These are phyloP conservation scores for Colletotrichum sp. DNA, from an alignment of 2,329 filamentous ascomycete species.

Conservation along the genomic window DNA sequence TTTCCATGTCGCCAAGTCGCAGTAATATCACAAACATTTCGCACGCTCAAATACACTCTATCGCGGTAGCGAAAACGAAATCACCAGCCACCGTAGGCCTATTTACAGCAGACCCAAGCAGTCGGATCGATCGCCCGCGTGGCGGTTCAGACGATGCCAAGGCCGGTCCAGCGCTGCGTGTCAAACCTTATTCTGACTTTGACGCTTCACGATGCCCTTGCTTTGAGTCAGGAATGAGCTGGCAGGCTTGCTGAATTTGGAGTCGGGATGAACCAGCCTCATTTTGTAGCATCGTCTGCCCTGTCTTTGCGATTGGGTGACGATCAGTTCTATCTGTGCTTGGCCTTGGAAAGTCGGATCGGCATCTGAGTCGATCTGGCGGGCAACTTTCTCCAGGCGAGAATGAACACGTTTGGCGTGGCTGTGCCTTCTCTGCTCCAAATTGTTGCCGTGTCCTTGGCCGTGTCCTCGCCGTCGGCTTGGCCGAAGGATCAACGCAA, in stretches of 20 bases:
- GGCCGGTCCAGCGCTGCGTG: not conserved
- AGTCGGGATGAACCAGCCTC: not conserved
- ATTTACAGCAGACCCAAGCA: not conserved
- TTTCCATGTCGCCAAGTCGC: not conserved
- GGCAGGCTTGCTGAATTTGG: not conserved
- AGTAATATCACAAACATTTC: not conserved
- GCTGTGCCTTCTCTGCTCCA: accelerated
- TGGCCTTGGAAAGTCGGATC: not conserved
- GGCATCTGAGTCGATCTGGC: not conserved
- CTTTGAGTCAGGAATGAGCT: not conserved
- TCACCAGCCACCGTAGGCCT: not conserved
- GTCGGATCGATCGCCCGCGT: not conserved
- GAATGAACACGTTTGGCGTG: not conserved
- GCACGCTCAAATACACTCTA: accelerated
- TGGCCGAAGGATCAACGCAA: not conserved
- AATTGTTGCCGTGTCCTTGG: not conserved
- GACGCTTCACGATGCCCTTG: not conserved
- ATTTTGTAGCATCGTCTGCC: not conserved
- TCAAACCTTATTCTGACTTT: not conserved
- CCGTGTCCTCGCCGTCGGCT: not conserved
- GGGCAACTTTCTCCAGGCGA: accelerated
- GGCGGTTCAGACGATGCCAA: not conserved
- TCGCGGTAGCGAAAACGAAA: not conserved
- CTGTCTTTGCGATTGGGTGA: not conserved
- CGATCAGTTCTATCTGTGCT: too few species aligned